Evolutionary conservation across 768 basidiomycete species (phyloP), one percentile per base, ranked within the genome.

Genomic region (Inosperma sp.): DNA sequence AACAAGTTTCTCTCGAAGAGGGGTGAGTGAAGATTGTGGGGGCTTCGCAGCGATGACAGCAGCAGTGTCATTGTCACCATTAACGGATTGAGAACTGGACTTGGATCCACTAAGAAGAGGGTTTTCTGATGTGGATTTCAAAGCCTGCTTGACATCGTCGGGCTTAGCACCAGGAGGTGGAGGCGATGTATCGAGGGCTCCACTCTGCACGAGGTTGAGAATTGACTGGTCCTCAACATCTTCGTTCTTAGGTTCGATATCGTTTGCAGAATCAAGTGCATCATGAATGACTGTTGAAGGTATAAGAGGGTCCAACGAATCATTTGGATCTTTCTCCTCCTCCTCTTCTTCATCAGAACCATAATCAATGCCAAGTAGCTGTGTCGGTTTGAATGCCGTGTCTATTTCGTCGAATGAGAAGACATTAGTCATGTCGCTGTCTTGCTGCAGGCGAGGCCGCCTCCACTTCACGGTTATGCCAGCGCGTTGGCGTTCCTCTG

Each of bases 381-480:
- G 67, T 21, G 66, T 48, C n/a, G 56, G 48, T 27, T 47, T 51
- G 35, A 59, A 51, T 35, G 54, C 51, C 23, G 13, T 51, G 19
- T 41, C 33, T 17, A 48, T 22, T 17, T 54, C 54, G 33, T 67
- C 66, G 6, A 66, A 55, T 34, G 68, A 63, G 57, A 69, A 62
- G 14, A 34, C 42, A 21, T 51, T 42, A 35, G 34, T 36, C 22
- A 30, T 35, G 7, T 44, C 49, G 16, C 36, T 30, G 17, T 43
- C 33, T 13, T 27, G 25, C 8, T 26, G 21, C n/a, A 12, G 12
- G 25, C 23, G 39, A 16, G 33, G 34, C 23, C 72, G 76, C 56
- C 72, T 83, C 84, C 83, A 85, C 51, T 79, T 76, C 30, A 83
- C 78, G 60, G 79, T 82, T 31, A 85, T 84, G 13, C 90, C 90